Evolutionary conservation across 169 alveolate species (phyloP).

Genomic region (Eimeria praecox): DNA sequence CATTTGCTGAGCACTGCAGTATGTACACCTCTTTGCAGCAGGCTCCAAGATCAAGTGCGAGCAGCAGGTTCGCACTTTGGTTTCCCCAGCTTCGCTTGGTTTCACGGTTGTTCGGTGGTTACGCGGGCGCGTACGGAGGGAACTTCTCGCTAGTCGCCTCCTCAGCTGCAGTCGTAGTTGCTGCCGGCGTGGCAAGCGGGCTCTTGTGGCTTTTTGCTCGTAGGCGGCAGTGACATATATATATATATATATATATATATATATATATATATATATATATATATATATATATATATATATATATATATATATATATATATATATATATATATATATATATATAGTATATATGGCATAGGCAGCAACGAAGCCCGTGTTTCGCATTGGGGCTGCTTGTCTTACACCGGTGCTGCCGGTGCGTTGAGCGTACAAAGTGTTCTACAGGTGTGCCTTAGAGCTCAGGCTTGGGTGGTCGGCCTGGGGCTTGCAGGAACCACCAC

Average conservation of each 20-base stretch:
- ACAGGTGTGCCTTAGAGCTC: neutral
- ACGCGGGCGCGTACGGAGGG: neutral
- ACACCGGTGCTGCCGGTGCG: neutral
- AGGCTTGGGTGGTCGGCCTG: neutral
- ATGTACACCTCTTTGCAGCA: slow-evolving; percentile 38
- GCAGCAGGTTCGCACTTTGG: neutral
- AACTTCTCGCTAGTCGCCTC: neutral
- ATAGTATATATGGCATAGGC: neutral
- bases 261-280: too few species aligned
- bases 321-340: too few species aligned
- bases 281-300: too few species aligned
- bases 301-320: too few species aligned
- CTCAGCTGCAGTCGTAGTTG: slow-evolving; percentile 12
- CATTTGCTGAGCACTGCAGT: slow-evolving; percentile 33
- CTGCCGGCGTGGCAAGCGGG: slow-evolving; percentile 27
- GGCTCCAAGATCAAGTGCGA: neutral
- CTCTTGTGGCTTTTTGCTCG: slow-evolving; percentile 28
- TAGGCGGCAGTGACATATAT: neutral
- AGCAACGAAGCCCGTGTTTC: neutral
- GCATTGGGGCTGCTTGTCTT: neutral
- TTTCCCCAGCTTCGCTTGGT: neutral
- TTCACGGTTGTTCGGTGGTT: neutral
- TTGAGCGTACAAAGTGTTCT: neutral
- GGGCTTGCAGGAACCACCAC: neutral
- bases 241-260: neutral